Conservation (phyloP, 2,329 filamentous ascomycete genomes). For the Kalaharituber pfeilii region DNA sequence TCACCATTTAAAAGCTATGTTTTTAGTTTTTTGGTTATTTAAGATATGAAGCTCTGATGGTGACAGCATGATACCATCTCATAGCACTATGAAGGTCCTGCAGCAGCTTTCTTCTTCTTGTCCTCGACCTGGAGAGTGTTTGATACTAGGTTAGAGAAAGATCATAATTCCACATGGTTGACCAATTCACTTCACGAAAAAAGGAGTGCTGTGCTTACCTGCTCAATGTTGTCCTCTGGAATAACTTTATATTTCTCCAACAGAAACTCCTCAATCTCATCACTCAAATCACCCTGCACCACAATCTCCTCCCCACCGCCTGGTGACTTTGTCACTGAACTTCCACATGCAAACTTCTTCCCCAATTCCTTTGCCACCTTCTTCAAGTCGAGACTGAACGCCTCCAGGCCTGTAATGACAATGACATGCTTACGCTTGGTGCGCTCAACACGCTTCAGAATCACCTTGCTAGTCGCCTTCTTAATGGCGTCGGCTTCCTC, state of each 20-base stretch:
- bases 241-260: constrained; percentile 50
- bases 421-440: constrained; percentile 98
- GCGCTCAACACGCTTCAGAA: constrained; percentile 91
- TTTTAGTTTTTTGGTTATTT: too few relatives aligned
- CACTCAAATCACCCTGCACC: constrained; percentile 89
- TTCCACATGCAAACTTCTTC: constrained; percentile 95
- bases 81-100: too few relatives aligned
- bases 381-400: constrained; percentile 81
- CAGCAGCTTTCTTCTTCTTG: background rate
- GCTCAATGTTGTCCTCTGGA: constrained; percentile 1
- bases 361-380: constrained; percentile 93
- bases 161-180: too few relatives aligned
- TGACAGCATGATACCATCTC: too few relatives aligned
- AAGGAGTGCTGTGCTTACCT: background rate
- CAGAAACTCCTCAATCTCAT: constrained; percentile 84
- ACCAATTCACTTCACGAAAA: background rate
- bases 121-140: background rate
- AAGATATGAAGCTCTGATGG: too few relatives aligned
- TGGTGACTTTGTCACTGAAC: constrained; percentile 74
- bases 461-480: constrained; percentile 64
- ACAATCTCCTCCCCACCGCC: constrained; percentile 89
- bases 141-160: too few relatives aligned
- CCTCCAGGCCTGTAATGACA: constrained; percentile 74
- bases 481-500: constrained; percentile 70
- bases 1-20: too few relatives aligned